These are phyloP conservation scores for Adiantum capillusveneris DNA, from an alignment of 75 land plant species.

Conservation along the genomic window DNA sequence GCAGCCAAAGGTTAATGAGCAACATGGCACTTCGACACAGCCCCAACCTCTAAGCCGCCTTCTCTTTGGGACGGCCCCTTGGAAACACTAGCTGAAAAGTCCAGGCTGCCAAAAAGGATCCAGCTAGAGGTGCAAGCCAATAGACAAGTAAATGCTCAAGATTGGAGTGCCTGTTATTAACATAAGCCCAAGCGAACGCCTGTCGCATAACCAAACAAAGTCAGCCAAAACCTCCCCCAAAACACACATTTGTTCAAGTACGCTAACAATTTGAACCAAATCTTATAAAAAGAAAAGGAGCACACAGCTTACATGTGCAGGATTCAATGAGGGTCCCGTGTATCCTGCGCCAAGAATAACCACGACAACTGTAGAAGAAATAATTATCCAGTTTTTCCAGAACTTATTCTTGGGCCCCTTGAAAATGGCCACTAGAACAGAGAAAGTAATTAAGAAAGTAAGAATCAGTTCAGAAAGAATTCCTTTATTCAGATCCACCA, in stretches of 20 bases:
- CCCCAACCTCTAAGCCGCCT: background rate
- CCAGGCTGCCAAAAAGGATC: slow-evolving; percentile 11
- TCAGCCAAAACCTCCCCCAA: too few species aligned
- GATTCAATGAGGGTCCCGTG: slow-evolving; percentile 94
- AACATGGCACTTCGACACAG: too few species aligned
- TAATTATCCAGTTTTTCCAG: slow-evolving; percentile 45
- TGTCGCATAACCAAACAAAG: too few species aligned
- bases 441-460: slow-evolving; percentile 59
- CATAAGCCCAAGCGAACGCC: slow-evolving; percentile 30
- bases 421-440: slow-evolving; percentile 42
- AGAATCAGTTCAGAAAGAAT: slow-evolving; percentile 66
- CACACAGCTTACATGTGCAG: slow-evolving; percentile 53
- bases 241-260: too few species aligned
- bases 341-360: slow-evolving; percentile 53
- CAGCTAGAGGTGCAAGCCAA: slow-evolving; percentile 17
- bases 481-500: slow-evolving; percentile 67
- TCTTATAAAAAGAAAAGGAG: background rate
- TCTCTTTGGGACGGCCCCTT: background rate
- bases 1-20: slow-evolving; percentile 5
- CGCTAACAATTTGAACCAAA: too few species aligned
- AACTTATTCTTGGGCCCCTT: slow-evolving; percentile 39
- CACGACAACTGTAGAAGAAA: slow-evolving; percentile 43
- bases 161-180: slow-evolving; percentile 9
- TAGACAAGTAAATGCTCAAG: slow-evolving; percentile 22
- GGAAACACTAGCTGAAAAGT: slow-evolving; percentile 8